phyloP scores from a whole-genome alignment of 495 filamentous ascomycete genomes.

The Hypoxylon rickii region DNA sequence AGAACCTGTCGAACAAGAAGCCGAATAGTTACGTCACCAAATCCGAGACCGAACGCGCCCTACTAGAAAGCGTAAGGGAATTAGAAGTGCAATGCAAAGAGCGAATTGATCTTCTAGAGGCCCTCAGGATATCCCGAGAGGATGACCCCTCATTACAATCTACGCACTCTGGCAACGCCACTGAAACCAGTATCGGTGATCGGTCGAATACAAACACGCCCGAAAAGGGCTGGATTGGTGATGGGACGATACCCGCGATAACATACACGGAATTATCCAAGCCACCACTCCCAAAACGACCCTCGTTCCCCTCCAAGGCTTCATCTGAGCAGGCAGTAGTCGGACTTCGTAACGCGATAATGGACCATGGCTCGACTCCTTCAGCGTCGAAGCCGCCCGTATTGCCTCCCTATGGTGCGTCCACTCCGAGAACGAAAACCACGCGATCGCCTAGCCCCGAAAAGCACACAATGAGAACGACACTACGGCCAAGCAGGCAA shows the following conservation, averaged over 20 bases:
- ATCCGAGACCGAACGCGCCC: slow-evolving; percentile 81
- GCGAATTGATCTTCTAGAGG: slow-evolving; percentile 84
- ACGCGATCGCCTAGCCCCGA: slow-evolving; percentile 81
- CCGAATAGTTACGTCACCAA: slow-evolving; percentile 71
- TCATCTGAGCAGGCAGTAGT: slow-evolving; percentile 55
- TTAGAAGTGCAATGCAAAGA: slow-evolving; percentile 95
- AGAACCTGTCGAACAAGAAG: slow-evolving; percentile 78
- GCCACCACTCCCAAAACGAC: slow-evolving; percentile 66
- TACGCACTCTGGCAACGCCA: slow-evolving; percentile 19
- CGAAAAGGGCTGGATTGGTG: slow-evolving; percentile 68
- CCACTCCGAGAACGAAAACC: slow-evolving; percentile 42
- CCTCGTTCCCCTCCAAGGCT: slow-evolving; percentile 53
- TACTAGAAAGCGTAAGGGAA: slow-evolving; percentile 78
- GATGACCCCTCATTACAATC: slow-evolving; percentile 50
- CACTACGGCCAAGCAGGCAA: slow-evolving; percentile 66
- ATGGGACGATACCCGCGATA: slow-evolving; percentile 78
- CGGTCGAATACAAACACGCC: slow-evolving; percentile 30
- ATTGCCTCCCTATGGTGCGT: slow-evolving; percentile 32
- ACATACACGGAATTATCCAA: slow-evolving; percentile 77
- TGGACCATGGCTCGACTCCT: slow-evolving; percentile 38
- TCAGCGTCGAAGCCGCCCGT: slow-evolving; percentile 38
- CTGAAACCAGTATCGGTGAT: slow-evolving; percentile 25
- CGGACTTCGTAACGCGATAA: slow-evolving; percentile 33
- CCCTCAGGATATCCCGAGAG: slow-evolving; percentile 74
- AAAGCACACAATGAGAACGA: slow-evolving; percentile 81